Evolutionary conservation across 2,329 filamentous ascomycete genomes (phyloP).

Genomic region (Neospermospora avenae): DNA sequence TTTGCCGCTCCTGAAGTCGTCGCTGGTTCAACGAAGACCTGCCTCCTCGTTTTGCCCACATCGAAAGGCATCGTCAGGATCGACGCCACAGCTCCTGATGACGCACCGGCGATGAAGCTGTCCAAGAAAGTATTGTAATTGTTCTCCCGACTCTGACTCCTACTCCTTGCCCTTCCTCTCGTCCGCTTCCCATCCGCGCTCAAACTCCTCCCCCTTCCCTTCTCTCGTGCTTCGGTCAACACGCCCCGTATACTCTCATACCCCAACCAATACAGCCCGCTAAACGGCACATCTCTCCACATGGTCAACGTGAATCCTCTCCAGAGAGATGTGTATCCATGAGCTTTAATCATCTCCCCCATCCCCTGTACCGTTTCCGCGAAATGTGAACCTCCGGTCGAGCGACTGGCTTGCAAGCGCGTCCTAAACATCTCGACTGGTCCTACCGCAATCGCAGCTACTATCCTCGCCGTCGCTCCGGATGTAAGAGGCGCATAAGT

Average conservation of each 20-base stretch:
- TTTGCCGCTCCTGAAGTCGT: slow-evolving; percentile 37
- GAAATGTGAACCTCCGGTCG: slow-evolving; percentile 63
- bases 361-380: slow-evolving; percentile 74
- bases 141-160: slow-evolving; percentile 64
- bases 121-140: slow-evolving; percentile 78
- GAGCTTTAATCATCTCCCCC: slow-evolving; percentile 70
- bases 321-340: slow-evolving; percentile 85
- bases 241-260: slow-evolving; percentile 79
- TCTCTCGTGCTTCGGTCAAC: slow-evolving; percentile 66
- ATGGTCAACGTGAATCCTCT: slow-evolving; percentile 84
- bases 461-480: slow-evolving; percentile 71
- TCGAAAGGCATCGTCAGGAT: slow-evolving; percentile 93
- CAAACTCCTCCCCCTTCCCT: slow-evolving; percentile 42
- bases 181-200: slow-evolving; percentile 35
- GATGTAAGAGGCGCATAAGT: slow-evolving; percentile 76
- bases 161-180: slow-evolving; percentile 44
- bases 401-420: slow-evolving; percentile 75
- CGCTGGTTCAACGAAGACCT: slow-evolving; percentile 68
- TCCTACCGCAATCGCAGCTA: slow-evolving; percentile 79
- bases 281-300: slow-evolving; percentile 97
- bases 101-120: slow-evolving; percentile 82
- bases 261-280: slow-evolving; percentile 96
- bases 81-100: slow-evolving; percentile 80
- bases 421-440: slow-evolving; percentile 95
- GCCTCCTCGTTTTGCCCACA: slow-evolving; percentile 92